Conservation (phyloP, 257 asterid species). For the Petrea volubilis region DNA sequence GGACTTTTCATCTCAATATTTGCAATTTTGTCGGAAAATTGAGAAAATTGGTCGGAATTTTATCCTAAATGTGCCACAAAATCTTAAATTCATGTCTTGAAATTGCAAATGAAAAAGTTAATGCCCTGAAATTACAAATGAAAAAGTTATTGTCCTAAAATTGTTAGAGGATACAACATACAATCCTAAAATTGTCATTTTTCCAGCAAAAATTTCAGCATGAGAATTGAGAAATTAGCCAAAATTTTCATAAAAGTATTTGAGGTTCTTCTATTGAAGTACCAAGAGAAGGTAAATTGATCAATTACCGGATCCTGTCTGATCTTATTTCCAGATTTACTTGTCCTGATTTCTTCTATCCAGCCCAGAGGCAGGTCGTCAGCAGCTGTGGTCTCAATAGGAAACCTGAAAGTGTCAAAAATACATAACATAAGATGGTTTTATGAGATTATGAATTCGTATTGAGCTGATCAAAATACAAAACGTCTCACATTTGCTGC, state of each 20-base stretch:
- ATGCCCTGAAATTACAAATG: no score
- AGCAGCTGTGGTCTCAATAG: slow-evolving; percentile 27
- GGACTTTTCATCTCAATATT: no score
- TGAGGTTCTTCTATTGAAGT: neutral
- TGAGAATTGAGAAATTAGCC: neutral
- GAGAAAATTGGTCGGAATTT: no score
- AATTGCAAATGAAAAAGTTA: no score
- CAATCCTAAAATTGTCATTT: no score
- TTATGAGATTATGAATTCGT: slow-evolving; percentile 11
- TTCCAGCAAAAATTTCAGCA: slow-evolving; percentile 22
- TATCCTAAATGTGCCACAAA: no score
- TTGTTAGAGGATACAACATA: no score
- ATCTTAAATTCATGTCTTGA: no score
- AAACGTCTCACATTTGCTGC: slow-evolving; percentile 29
- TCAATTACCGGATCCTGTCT: slow-evolving; percentile 59
- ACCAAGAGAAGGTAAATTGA: neutral
- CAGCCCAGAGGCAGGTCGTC: slow-evolving; percentile 76
- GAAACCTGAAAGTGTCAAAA: slow-evolving; percentile 29
- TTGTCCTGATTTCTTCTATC: slow-evolving; percentile 53
- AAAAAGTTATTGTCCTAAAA: no score
- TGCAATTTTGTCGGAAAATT: no score
- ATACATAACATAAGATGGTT: slow-evolving; percentile 1
- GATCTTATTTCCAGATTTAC: slow-evolving; percentile 37
- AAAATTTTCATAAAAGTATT: neutral
- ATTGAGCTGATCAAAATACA: slow-evolving; percentile 26